Conservation (phyloP, 2,329 filamentous ascomycete genomes). For the Aureobasidium sp. region DNA sequence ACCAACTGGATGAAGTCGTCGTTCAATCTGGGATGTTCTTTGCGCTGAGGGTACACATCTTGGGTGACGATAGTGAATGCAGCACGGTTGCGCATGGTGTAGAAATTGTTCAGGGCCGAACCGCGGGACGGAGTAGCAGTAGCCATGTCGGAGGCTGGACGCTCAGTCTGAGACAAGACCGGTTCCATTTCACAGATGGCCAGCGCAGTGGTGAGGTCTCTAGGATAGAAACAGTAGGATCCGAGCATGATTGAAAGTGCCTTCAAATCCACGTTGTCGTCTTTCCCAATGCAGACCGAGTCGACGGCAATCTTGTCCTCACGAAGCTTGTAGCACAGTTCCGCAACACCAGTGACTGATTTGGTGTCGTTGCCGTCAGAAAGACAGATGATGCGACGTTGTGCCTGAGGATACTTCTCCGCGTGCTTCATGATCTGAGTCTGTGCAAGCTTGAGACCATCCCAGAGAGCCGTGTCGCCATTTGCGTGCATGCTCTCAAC, state of each 20-base stretch:
- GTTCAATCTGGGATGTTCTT: constrained; percentile 28
- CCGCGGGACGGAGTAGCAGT: background rate
- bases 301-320: constrained; percentile 30
- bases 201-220: constrained; percentile 30
- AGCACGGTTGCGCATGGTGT: constrained; percentile 1
- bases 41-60: constrained; percentile 28
- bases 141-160: constrained; percentile 21
- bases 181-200: constrained; percentile 34
- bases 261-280: constrained; percentile 25
- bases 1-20: constrained; percentile 27
- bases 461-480: constrained; percentile 34
- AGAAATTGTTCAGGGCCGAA: constrained; percentile 17
- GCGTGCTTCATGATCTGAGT: constrained; percentile 28
- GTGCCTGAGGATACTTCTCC: constrained; percentile 28
- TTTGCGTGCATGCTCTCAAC: constrained; percentile 25
- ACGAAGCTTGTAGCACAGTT: constrained; percentile 23
- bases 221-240: constrained; percentile 33
- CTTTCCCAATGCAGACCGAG: constrained; percentile 29
- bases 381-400: constrained; percentile 33
- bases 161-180: constrained; percentile 30
- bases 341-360: constrained; percentile 21
- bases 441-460: constrained; percentile 29
- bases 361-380: constrained; percentile 33
- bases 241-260: constrained; percentile 28
- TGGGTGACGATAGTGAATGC: constrained; percentile 23